Evolutionary conservation across 345 rosid genomes (phyloP).

Genomic region (Eucalyptus marginata): DNA sequence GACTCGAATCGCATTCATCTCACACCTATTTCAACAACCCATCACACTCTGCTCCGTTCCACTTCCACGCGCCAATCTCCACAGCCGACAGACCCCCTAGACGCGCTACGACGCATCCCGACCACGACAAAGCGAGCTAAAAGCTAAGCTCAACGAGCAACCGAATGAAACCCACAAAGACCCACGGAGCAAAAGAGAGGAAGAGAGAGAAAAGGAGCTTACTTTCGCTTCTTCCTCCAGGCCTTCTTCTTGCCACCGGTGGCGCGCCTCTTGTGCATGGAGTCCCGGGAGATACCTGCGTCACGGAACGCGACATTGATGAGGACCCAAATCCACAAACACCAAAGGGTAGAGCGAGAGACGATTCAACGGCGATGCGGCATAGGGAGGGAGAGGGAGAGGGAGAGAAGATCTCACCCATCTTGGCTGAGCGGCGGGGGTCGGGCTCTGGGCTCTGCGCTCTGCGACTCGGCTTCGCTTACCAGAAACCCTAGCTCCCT

Average conservation of each 20-base stretch:
- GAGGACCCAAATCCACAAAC: background rate
- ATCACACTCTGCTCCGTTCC: background rate
- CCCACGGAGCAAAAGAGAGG: background rate
- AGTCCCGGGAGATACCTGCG: constrained; percentile 76
- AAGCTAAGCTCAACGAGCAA: background rate
- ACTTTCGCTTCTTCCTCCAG: constrained; percentile 97
- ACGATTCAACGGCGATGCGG: background rate
- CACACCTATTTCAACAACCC: background rate
- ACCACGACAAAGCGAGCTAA: background rate
- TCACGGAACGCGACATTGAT: background rate
- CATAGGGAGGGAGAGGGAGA: background rate
- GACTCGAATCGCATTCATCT: background rate
- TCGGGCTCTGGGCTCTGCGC: background rate
- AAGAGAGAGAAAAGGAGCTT: background rate
- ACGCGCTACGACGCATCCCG: background rate
- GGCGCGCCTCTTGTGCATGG: constrained; percentile 90
- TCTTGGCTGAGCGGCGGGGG: background rate
- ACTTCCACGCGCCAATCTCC: background rate
- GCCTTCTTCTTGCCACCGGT: constrained; percentile 89
- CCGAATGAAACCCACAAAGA: background rate
- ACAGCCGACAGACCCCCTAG: background rate
- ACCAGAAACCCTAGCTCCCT: background rate
- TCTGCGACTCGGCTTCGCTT: background rate
- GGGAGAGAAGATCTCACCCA: background rate
- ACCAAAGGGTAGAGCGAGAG: background rate